phyloP scores from a whole-genome alignment of 2,329 filamentous ascomycete genomes.

The Arthrobotrys sinensis region DNA sequence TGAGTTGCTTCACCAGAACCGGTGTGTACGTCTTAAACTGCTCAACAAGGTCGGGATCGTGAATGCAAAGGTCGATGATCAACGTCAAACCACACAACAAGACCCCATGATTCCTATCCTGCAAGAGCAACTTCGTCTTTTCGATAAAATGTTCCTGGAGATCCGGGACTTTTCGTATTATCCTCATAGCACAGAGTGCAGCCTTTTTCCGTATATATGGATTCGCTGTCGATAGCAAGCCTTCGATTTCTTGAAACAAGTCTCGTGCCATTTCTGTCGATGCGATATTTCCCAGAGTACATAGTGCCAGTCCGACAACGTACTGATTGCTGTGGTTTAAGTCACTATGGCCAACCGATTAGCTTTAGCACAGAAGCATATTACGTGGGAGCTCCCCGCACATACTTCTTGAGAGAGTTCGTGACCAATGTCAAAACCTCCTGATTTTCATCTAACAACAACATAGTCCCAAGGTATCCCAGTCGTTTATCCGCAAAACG shows the following conservation, averaged over 20 bases:
- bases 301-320: slow-evolving; percentile 94
- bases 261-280: slow-evolving; percentile 99
- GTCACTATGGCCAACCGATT: slow-evolving; percentile 74
- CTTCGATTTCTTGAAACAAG: slow-evolving; percentile 95
- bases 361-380: background rate
- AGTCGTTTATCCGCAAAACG: slow-evolving; percentile 98
- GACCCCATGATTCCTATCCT: slow-evolving; percentile 92
- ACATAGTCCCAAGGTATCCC: slow-evolving; percentile 94
- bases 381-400: slow-evolving; percentile 36
- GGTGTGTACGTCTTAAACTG: slow-evolving; percentile 91
- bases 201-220: slow-evolving; percentile 99
- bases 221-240: slow-evolving; percentile 89
- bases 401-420: slow-evolving; percentile 96
- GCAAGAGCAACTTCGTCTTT: slow-evolving; percentile 87
- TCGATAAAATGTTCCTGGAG: slow-evolving; percentile 97
- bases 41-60: slow-evolving; percentile 91
- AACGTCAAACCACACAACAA: slow-evolving; percentile 92
- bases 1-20: slow-evolving; percentile 88
- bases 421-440: slow-evolving; percentile 97
- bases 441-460: slow-evolving; percentile 97
- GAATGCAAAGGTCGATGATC: slow-evolving; percentile 92
- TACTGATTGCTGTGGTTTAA: slow-evolving; percentile 98
- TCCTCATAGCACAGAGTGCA: slow-evolving; percentile 98
- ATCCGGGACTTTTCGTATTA: slow-evolving; percentile 97
- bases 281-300: slow-evolving; percentile 96